Evolutionary conservation across 2,329 filamentous ascomycete genomes (phyloP).

Genomic region (Botrytis pseudocinerea): DNA sequence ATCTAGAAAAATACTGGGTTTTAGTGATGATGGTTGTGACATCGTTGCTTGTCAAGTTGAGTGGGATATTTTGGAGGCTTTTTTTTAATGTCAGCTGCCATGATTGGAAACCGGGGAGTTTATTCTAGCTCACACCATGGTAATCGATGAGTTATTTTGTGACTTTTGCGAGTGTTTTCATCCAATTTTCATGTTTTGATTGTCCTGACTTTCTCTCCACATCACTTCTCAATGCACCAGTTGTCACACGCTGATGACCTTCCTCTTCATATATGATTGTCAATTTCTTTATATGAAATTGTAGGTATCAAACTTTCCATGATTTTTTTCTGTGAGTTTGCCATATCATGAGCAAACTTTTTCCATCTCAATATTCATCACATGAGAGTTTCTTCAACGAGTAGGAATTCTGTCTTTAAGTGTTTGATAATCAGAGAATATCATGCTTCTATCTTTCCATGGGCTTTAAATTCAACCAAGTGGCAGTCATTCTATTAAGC

Average conservation of each 20-base stretch:
- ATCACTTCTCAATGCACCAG: neutral
- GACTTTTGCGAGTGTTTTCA: neutral
- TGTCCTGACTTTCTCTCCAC: neutral
- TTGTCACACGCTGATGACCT: neutral
- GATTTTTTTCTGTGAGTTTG: neutral
- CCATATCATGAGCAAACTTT: neutral
- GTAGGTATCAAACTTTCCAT: neutral
- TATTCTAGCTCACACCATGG: neutral
- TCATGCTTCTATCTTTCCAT: neutral
- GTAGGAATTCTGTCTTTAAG: fast-evolving
- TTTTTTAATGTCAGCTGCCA: neutral
- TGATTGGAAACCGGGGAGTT: neutral
- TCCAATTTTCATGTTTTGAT: neutral
- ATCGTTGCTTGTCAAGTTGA: neutral
- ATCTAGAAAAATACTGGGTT: neutral
- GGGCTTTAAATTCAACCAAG: neutral
- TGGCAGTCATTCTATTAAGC: neutral
- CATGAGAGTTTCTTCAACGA: neutral
- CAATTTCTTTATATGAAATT: neutral
- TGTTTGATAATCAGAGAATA: neutral
- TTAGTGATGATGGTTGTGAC: neutral
- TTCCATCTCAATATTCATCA: neutral
- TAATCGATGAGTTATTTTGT: neutral
- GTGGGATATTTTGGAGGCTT: neutral
- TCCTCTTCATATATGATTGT: neutral